Conservation (phyloP, 805 yeast genomes). For the Zygosaccharomyces bisporus region DNA sequence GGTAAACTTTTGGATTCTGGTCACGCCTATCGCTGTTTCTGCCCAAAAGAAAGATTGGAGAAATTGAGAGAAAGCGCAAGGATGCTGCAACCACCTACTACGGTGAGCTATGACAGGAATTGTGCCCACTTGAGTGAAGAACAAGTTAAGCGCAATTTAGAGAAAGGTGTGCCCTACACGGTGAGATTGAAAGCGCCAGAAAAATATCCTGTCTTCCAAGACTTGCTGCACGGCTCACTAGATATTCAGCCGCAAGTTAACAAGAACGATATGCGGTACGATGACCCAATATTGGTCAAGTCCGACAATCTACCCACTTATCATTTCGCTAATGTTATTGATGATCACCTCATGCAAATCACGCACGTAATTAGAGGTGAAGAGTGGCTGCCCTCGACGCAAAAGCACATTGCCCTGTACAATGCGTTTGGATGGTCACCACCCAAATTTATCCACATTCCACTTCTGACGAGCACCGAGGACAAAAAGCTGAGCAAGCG, state of each 20-base stretch:
- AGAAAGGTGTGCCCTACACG: constrained; percentile 43
- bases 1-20: constrained; percentile 57
- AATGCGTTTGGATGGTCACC: constrained; percentile 79
- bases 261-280: constrained; percentile 65
- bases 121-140: constrained; percentile 50
- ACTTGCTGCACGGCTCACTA: constrained; percentile 72
- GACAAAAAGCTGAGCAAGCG: constrained; percentile 85
- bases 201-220: constrained; percentile 60
- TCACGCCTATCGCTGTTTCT: constrained; percentile 80
- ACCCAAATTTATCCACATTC: constrained; percentile 86
- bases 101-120: constrained; percentile 85
- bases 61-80: constrained; percentile 68
- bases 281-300: constrained; percentile 84
- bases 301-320: constrained; percentile 96
- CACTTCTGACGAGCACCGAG: constrained; percentile 66
- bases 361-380: constrained; percentile 97
- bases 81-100: constrained; percentile 77
- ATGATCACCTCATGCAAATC: constrained; percentile 87
- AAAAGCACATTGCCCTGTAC: constrained; percentile 87
- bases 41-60: constrained; percentile 74
- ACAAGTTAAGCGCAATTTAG: constrained; percentile 39
- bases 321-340: constrained; percentile 93
- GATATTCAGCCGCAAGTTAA: constrained; percentile 80
- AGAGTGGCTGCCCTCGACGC: constrained; percentile 96
- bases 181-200: constrained; percentile 77